A percentile compares a stretch with the other conserved stretches of the same genome.
phyloP scores from a whole-genome alignment of 202 grass and related monocot genomes.

The Bolboschoenoplectus hybrid region DNA sequence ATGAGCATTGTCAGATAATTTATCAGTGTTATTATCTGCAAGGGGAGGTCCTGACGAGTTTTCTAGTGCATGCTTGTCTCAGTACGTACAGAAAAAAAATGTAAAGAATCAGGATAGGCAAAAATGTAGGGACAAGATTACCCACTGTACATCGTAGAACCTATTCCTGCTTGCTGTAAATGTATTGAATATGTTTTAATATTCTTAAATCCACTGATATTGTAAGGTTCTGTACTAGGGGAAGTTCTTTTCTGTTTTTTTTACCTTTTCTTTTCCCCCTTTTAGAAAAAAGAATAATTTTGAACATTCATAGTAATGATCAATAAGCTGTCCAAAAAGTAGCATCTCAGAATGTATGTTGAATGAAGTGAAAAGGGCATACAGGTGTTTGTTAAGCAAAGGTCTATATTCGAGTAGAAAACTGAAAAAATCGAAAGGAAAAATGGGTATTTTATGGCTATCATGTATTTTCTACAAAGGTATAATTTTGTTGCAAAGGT shows the following conservation, averaged over 20 bases:
- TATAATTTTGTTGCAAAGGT: too few relatives aligned
- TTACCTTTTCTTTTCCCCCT: neutral
- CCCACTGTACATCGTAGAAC: conserved; percentile 12
- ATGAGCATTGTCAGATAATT: conserved; percentile 8
- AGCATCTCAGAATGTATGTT: neutral
- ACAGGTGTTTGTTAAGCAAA: neutral
- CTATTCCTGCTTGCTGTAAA: conserved; percentile 35
- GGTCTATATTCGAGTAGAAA: neutral
- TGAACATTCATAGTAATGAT: neutral
- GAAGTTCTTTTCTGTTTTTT: neutral
- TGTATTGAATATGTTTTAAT: conserved; percentile 25
- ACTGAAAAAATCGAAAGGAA: neutral
- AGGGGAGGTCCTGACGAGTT: conserved; percentile 19
- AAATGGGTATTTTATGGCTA: neutral
- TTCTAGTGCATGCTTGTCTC: conserved; percentile 30
- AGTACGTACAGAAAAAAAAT: conserved; percentile 28
- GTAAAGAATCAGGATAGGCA: conserved; percentile 32
- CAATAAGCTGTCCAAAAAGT: neutral
- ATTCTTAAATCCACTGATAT: neutral
- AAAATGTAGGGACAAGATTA: conserved; percentile 21
- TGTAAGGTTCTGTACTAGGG: neutral
- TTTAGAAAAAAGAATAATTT: neutral
- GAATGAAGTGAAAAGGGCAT: neutral
- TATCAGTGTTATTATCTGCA: conserved; percentile 20
- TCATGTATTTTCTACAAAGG: neutral